Base-by-base conservation (phyloP, 78 protist species). In the Dictyostelium discoideum region DNA sequence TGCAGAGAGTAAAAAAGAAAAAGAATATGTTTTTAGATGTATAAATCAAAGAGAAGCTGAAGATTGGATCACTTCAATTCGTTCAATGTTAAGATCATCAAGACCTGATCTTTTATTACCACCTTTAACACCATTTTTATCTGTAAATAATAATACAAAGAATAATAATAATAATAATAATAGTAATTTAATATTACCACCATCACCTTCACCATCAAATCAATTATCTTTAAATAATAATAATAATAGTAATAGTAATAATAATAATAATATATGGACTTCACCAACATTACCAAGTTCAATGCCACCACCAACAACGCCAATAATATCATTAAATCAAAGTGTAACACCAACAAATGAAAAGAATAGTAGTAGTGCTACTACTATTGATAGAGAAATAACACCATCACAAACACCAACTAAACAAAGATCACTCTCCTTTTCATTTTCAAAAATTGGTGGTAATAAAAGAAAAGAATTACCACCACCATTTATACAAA, bases 31-130 rank as follows among this genome's bases (percentile, higher is more conserved):
- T 10, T 90, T 90, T 82, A 40, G 95, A 50, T 90, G 95, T 82
- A 90, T 81, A 29, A 90, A 82, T 82, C 95, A 90, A 67, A 82
- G n/a, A 11, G 95, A 90, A 37, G 57, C 50, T 65, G 95, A 90
- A 8, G 95, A 90, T 42, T 90, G 95, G 95, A 72, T 90, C 2
- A 22, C 83, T 32, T 72, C 84, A 24, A 90, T 90, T 8, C 39
- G 95, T 46, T 37, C 95, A 82, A 77, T 90, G 69, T 78, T 90
- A 80, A 80, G 76, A 46, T 67, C 74, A 82, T 63, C 95, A 72
- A 57, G 95, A 48, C 95, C 95, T 13, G 95, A 90, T 50, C 77
- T 90, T 11, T 72, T 90, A 29, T 39, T 90, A n/a, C 95, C 95
- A 29, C 95, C 95, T 40, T 60, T 90, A 14, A 81, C 95, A 6